Evolutionary conservation across 805 yeast species (phyloP), one percentile per base, ranked within the genome.

Genomic region (Lipomyces chichibuensis): DNA sequence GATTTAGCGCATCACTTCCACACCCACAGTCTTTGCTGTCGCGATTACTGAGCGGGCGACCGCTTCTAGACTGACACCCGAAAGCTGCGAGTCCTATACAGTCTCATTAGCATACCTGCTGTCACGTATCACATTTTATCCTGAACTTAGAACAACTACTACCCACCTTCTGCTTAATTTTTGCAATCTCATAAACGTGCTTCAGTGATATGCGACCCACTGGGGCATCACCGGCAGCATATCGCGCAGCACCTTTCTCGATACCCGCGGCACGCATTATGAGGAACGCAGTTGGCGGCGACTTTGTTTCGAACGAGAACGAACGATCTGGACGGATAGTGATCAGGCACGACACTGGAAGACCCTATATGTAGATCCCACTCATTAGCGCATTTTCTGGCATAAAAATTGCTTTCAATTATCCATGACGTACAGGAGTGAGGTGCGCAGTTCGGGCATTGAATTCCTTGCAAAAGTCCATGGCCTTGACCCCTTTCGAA

Each of bases 401-500:
- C 54, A n/a, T 20, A 59, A 37, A 37, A 29, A 2, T 11, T 11
- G 43, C 14, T 37, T 13, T 13, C 14, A 37, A 51, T 14, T n/a
- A n/a, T 4, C 25, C 57, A 23, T 11, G 17, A 65, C 71, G 14
- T 65, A 67, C 71, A 17, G 96, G 92, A 62, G 84, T 84, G 76
- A 86, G 89, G 71, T 88, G 87, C 7, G 97, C 96, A 13, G 98
- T 92, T 78, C 97, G 88, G 32, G 99, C 99, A 77, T 95, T 95
- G 83, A 95, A 95, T 77, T 95, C 98, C 79, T 95, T 95, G 81
- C 98, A 94, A 75, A 95, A 95, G 79, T 95, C 99, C 75, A 95
- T 95, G 70, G 98, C 98, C 77, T 95, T 95, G 58, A 95, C 96
- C 83, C 99, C 99, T 78, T 94, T 94, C 67, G 98, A 94, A 72